A percentile compares a stretch with the other conserved stretches of the same genome.
Conservation (phyloP, 306 rosid species). For the Cucurbita ficifolia region DNA sequence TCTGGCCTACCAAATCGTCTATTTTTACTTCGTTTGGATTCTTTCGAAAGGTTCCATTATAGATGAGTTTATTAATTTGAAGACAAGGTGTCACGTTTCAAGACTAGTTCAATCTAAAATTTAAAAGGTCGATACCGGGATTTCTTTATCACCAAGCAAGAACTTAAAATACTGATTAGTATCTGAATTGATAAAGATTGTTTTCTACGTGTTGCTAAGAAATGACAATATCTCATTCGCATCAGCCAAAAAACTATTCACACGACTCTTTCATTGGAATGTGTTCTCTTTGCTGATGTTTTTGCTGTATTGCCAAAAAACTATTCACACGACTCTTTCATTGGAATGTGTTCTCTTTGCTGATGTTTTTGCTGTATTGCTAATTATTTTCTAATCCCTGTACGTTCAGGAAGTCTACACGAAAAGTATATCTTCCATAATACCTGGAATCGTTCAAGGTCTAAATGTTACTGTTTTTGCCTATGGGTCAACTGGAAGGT, state of each 20-base stretch:
- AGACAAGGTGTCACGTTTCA: background rate
- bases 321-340: background rate
- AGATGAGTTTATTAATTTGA: background rate
- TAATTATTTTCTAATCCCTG: background rate
- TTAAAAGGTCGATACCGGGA: background rate
- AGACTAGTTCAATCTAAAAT: background rate
- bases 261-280: background rate
- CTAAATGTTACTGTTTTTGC: slow-evolving; percentile 55
- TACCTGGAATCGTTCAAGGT: slow-evolving; percentile 46
- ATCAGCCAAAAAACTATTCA: background rate
- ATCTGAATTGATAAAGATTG: background rate
- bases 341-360: background rate
- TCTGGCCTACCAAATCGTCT: background rate
- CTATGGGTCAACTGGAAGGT: slow-evolving; percentile 62
- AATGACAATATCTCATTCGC: background rate
- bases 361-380: background rate
- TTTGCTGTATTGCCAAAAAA: background rate
- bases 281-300: background rate
- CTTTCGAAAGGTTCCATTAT: background rate
- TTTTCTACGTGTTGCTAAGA: background rate
- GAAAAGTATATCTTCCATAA: slow-evolving; percentile 31
- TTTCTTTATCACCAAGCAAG: background rate
- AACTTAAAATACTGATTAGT: background rate
- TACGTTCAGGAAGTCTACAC: slow-evolving; percentile 35
- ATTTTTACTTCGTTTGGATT: background rate